Conservation (phyloP, 2,329 filamentous ascomycete genomes). For the Calonectria honghensis region DNA sequence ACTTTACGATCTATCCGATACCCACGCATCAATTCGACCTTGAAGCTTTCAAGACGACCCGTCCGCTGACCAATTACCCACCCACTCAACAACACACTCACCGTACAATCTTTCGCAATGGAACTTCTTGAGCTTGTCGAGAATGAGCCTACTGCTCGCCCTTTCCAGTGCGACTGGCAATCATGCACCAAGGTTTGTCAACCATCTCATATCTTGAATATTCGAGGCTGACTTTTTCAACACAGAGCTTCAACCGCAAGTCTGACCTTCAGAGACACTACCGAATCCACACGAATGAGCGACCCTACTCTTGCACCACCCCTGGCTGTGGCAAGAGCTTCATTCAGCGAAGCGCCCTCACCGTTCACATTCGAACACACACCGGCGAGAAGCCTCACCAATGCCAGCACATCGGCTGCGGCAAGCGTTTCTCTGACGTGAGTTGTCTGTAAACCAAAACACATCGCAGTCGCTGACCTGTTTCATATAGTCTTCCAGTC, state of each 20-base stretch:
- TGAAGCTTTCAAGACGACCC: neutral
- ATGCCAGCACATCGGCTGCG: conserved; percentile 79
- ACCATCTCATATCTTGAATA: neutral
- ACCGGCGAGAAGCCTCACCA: conserved; percentile 83
- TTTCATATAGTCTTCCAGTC: conserved; percentile 74
- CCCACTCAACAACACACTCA: conserved; percentile 5
- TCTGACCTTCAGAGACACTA: conserved; percentile 82
- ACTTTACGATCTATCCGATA: conserved; percentile 14
- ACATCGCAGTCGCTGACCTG: conserved; percentile 35
- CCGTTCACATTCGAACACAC: conserved; percentile 82
- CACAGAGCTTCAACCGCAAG: conserved; percentile 82
- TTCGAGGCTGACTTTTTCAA: conserved; percentile 40
- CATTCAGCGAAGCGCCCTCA: conserved; percentile 81
- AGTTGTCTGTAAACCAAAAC: conserved; percentile 54
- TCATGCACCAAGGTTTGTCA: conserved; percentile 74
- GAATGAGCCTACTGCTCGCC: conserved; percentile 77
- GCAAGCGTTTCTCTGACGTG: conserved; percentile 82
- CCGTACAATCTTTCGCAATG: conserved; percentile 59
- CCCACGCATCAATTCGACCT: conserved; percentile 3
- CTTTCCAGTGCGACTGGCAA: conserved; percentile 79
- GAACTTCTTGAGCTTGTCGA: conserved; percentile 80
- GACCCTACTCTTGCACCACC: conserved; percentile 78
- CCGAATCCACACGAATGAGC: conserved; percentile 82
- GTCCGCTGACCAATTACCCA: neutral
- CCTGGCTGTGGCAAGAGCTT: conserved; percentile 81